Evolutionary conservation across 176 grass and related monocot genomes (phyloP).

Genomic region (Zea mays): Zm-B73-REFERENCE-NAM-5.0 NC_050104.1:88034001-88034500

Average conservation of each 20-base stretch:
- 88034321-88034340: not conserved
- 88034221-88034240: too few species aligned
- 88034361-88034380: too few species aligned
- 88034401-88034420: not conserved
- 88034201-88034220: not conserved
- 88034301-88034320: not conserved
- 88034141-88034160: too few species aligned
- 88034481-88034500: not conserved
- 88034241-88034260: not conserved
- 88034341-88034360: not conserved
- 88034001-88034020: not conserved
- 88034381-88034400: not conserved
- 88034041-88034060: too few species aligned
- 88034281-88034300: too few species aligned
- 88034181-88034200: not conserved
- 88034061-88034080: not conserved
- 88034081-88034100: too few species aligned
- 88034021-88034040: too few species aligned
- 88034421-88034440: not conserved
- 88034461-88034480: not conserved
- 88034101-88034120: too few species aligned
- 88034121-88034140: too few species aligned
- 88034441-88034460: too few species aligned
- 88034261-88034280: not conserved
- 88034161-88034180: not conserved